These are phyloP conservation scores for Suillus tomentosus DNA, from an alignment of 768 basidiomycete species.

Conservation along the genomic window DNA sequence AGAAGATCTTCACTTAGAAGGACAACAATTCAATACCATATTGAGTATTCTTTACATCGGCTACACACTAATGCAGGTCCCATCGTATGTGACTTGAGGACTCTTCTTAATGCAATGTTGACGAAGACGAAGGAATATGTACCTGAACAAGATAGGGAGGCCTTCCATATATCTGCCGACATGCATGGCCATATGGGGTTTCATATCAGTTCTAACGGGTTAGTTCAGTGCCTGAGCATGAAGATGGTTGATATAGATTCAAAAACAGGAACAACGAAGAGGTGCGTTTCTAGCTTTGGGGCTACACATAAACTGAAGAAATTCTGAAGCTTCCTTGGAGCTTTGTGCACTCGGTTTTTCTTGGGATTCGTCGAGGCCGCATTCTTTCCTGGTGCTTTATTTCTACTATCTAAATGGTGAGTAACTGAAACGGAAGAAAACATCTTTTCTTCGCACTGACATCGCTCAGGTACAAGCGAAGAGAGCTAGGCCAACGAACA, in stretches of 20 bases:
- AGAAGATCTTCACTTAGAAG: conserved; percentile 61
- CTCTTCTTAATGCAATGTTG: not conserved
- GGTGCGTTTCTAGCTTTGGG: conserved; percentile 23
- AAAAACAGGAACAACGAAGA: conserved; percentile 42
- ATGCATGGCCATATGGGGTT: conserved; percentile 75
- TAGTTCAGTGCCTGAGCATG: conserved; percentile 10
- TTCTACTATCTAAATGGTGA: conserved; percentile 36
- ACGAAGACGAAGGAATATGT: conserved; percentile 58
- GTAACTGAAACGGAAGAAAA: conserved; percentile 18
- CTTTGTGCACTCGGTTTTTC: conserved; percentile 69
- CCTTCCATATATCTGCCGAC: conserved; percentile 68
- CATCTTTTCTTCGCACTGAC: conserved; percentile 51
- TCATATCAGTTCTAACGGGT: conserved; percentile 57
- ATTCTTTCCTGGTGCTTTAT: conserved; percentile 68
- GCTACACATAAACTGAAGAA: conserved; percentile 6
- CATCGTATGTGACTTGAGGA: conserved; percentile 50
- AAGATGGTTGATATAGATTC: conserved; percentile 7
- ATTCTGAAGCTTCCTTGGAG: conserved; percentile 56
- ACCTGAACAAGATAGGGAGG: conserved; percentile 63
- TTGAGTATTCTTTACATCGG: conserved; percentile 70
- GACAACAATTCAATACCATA: conserved; percentile 64
- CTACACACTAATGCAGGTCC: conserved; percentile 80
- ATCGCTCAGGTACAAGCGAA: conserved; percentile 65
- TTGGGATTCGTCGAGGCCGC: conserved; percentile 76
- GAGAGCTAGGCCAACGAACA: conserved; percentile 69